Evolutionary conservation across 306 rosid species (phyloP).

Genomic region (Ormosia semicastrata): DNA sequence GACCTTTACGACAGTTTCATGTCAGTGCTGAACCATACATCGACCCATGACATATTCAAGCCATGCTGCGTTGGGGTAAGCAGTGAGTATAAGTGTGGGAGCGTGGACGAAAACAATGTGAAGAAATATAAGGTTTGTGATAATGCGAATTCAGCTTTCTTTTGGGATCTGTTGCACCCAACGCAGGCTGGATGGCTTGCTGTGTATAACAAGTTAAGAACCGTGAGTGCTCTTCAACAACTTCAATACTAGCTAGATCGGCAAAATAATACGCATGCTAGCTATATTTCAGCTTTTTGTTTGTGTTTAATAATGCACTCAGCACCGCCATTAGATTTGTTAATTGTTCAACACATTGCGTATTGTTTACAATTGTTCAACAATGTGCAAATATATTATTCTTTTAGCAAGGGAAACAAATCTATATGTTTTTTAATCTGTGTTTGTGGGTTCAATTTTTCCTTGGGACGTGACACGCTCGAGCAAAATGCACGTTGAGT

Average conservation of each 20-base stretch:
- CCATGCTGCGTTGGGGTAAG: conserved; percentile 70
- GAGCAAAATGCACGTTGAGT: no score
- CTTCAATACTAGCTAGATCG: not conserved
- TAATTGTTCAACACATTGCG: no score
- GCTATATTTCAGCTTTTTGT: not conserved
- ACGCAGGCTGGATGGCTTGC: conserved; percentile 77
- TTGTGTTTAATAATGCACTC: not conserved
- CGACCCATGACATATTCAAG: conserved; percentile 32
- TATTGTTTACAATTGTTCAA: no score
- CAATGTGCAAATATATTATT: no score
- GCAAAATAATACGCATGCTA: not conserved
- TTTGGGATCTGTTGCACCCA: conserved; percentile 73
- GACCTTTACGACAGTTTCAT: conserved; percentile 54
- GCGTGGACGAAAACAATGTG: conserved; percentile 35
- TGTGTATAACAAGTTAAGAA: conserved; percentile 34
- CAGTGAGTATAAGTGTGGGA: conserved; percentile 46
- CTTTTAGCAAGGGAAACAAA: no score
- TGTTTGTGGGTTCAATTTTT: no score
- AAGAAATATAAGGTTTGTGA: conserved; percentile 59
- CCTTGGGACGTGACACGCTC: no score
- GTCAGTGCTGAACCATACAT: conserved; percentile 32
- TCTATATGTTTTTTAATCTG: no score
- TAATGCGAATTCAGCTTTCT: conserved; percentile 53
- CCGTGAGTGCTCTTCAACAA: not conserved
- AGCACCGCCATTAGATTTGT: no score